Conservation (phyloP, 2,329 filamentous ascomycete species). For the Diplodia sapinea region DNA sequence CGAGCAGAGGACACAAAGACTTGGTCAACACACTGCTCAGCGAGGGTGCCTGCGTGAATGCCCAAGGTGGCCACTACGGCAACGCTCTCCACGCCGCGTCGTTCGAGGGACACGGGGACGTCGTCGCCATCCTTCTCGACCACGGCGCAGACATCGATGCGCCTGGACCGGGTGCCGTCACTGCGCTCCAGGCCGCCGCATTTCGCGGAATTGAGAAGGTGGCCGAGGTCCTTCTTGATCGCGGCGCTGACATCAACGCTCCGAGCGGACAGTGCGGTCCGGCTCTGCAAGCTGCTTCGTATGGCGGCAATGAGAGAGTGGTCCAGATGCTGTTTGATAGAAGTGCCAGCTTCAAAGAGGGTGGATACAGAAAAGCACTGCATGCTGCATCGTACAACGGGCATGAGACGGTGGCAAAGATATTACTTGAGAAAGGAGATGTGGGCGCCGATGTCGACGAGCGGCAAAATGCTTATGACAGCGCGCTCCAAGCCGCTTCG, state of each 20-base stretch:
- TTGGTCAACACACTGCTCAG: not conserved
- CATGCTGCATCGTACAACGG: not conserved
- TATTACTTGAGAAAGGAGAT: not conserved
- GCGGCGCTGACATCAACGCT: not conserved
- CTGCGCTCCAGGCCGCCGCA: not conserved
- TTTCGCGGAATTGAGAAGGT: not conserved
- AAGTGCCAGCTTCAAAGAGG: too few species aligned
- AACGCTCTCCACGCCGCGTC: not conserved
- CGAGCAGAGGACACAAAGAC: too few species aligned
- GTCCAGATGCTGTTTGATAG: not conserved
- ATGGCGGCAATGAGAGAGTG: not conserved
- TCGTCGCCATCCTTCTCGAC: not conserved
- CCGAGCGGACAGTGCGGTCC: not conserved
- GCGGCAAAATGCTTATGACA: not conserved
- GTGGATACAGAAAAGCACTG: not conserved
- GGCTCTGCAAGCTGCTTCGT: not conserved
- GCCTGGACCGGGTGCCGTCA: not conserved
- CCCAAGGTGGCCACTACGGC: not conserved
- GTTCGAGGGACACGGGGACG: not conserved
- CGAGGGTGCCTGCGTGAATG: not conserved
- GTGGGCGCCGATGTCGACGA: too few species aligned
- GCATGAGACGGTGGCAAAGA: not conserved
- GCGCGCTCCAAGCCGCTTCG: not conserved
- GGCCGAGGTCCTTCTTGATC: not conserved
- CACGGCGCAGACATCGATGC: not conserved